A percentile compares a stretch with the other conserved stretches of the same genome.
Conservation (phyloP, 805 yeast species). For the Pichia cephalocereana region DNA sequence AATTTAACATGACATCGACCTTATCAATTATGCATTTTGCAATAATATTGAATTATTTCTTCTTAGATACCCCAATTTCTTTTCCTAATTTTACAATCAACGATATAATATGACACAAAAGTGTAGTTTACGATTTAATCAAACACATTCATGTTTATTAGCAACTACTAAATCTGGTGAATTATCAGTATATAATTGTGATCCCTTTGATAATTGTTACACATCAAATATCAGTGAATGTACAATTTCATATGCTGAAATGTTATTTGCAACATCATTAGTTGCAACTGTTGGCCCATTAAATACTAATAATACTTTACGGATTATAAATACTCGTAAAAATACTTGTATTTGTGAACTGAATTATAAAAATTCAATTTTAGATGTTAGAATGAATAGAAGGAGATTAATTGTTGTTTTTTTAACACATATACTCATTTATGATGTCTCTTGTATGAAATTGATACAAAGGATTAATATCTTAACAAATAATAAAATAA, state of each 20-base stretch:
- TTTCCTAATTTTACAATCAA: no score
- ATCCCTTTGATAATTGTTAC: constrained; percentile 73
- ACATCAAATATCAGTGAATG: constrained; percentile 30
- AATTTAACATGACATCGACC: no score
- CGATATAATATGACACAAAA: neutral
- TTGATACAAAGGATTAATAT: constrained; percentile 59
- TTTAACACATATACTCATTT: constrained; percentile 73
- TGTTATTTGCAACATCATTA: constrained; percentile 83
- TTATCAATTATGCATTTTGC: no score
- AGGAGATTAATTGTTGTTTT: constrained; percentile 71
- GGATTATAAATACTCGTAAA: constrained; percentile 76
- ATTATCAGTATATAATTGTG: constrained; percentile 76
- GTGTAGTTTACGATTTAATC: neutral
- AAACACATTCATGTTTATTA: neutral
- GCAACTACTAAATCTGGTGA: neutral
- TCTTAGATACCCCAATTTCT: no score
- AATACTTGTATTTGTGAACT: constrained; percentile 74
- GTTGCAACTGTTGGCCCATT: constrained; percentile 61
- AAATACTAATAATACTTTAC: constrained; percentile 54
- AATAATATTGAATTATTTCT: no score
- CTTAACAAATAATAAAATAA: constrained; percentile 12
- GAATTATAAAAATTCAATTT: constrained; percentile 69
- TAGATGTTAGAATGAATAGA: constrained; percentile 70
- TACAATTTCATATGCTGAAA: constrained; percentile 67
- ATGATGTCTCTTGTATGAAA: constrained; percentile 86